phyloP scores from a whole-genome alignment of 164 flowering plant species.

The Berberis vulgaris region DNA sequence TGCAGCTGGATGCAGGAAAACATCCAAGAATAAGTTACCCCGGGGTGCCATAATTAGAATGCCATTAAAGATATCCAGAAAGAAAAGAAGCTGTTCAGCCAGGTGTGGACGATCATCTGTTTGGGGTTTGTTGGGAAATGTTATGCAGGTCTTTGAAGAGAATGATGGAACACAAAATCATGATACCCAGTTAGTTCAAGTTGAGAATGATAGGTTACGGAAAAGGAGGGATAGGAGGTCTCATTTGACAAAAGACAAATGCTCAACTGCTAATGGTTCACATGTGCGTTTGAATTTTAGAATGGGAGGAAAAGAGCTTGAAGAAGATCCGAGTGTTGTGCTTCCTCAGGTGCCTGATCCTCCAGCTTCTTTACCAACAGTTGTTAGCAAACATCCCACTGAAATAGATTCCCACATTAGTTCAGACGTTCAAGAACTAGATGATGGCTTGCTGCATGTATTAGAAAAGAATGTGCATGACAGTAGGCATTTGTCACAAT shows the following conservation, averaged over 20 bases:
- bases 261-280: conserved; percentile 10
- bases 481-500: conserved; percentile 2
- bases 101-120: conserved; percentile 45
- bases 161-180: conserved; percentile 13
- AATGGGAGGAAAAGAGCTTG: conserved; percentile 24
- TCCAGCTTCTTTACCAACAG: conserved; percentile 10
- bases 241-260: conserved; percentile 18
- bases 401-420: conserved; percentile 6
- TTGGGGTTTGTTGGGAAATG: conserved; percentile 46
- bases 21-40: conserved; percentile 8
- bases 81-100: conserved; percentile 47
- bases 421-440: conserved; percentile 10
- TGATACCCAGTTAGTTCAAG: conserved; percentile 13
- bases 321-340: conserved; percentile 12
- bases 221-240: conserved; percentile 16
- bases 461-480: conserved; percentile 13
- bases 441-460: conserved; percentile 9
- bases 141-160: conserved; percentile 16
- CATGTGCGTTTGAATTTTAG: conserved; percentile 43
- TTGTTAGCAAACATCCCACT: conserved; percentile 7
- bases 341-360: conserved; percentile 23
- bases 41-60: conserved; percentile 7
- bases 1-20: conserved; percentile 20
- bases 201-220: conserved; percentile 12
- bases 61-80: conserved; percentile 20